Evolutionary conservation across 495 filamentous ascomycete species (phyloP).

Genomic region (Venustampulla echinocandica): DNA sequence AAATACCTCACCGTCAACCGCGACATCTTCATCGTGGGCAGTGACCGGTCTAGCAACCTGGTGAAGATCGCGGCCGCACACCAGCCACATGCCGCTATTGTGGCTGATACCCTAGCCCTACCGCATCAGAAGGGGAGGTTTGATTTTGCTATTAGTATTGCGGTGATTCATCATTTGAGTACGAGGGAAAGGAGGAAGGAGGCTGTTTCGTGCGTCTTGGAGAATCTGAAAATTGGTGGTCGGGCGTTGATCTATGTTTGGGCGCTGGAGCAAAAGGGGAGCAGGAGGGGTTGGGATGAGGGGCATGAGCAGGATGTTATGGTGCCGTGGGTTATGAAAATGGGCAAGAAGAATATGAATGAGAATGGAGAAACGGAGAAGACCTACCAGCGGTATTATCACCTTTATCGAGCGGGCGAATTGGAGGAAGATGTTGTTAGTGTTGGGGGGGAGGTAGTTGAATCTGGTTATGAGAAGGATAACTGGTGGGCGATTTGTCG

Average conservation of each 20-base stretch:
- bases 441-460: constrained; percentile 68
- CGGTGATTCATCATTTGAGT: constrained; percentile 90
- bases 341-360: constrained; percentile 27
- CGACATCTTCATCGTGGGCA: constrained; percentile 73
- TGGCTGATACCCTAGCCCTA: constrained; percentile 62
- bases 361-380: constrained; percentile 20
- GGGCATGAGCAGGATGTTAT: constrained; percentile 83
- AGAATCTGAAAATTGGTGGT: constrained; percentile 54
- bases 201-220: constrained; percentile 64
- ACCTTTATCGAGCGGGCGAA: constrained; percentile 82
- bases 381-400: constrained; percentile 83
- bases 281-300: constrained; percentile 87
- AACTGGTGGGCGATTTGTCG: constrained; percentile 84
- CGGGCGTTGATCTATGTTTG: constrained; percentile 85
- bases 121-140: constrained; percentile 61
- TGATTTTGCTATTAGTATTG: constrained; percentile 93
- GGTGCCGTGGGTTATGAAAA: constrained; percentile 85
- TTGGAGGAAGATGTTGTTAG: constrained; percentile 68
- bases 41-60: constrained; percentile 76
- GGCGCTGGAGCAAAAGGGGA: constrained; percentile 87
- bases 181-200: constrained; percentile 66
- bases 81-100: constrained; percentile 47
- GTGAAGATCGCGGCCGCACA: constrained; percentile 61
- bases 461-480: constrained; percentile 89
- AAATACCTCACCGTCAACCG: constrained; percentile 83